A percentile compares a stretch with the other conserved stretches of the same genome.
Evolutionary conservation across 148 eudicot species (phyloP).

Genomic region (Cornus florida): DNA sequence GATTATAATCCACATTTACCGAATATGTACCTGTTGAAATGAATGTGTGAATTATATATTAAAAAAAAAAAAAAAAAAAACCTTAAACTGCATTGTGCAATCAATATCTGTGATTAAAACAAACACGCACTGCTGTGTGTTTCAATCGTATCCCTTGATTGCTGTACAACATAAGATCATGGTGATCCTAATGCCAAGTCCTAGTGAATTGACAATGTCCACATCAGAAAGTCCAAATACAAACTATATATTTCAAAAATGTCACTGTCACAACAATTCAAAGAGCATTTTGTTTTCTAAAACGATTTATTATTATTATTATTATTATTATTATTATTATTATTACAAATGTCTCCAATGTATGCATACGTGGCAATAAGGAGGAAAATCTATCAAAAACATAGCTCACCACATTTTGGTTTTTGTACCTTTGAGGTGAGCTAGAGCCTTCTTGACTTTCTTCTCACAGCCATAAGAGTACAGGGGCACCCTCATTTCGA

Average conservation of each 20-base stretch:
- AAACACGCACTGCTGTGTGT: too few relatives aligned
- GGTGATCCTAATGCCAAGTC: background rate
- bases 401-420: background rate
- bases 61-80: too few relatives aligned
- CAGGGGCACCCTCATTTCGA: slow-evolving; percentile 93
- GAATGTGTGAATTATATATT: too few relatives aligned
- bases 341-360: background rate
- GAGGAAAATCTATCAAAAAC: too few relatives aligned
- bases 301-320: too few relatives aligned
- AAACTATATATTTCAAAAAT: background rate
- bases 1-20: slow-evolving; percentile 60
- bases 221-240: too few relatives aligned
- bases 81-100: too few relatives aligned
- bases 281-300: background rate
- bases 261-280: background rate
- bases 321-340: too few relatives aligned
- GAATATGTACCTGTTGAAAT: slow-evolving; percentile 75
- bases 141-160: too few relatives aligned
- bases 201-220: background rate
- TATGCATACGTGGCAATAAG: too few relatives aligned
- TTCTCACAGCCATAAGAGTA: slow-evolving; percentile 89
- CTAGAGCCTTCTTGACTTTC: slow-evolving; percentile 77
- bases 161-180: too few relatives aligned
- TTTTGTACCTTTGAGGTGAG: slow-evolving; percentile 63
- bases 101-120: too few relatives aligned